phyloP scores from a whole-genome alignment of 345 rosid species.

The Citrus cavaleriei region DNA sequence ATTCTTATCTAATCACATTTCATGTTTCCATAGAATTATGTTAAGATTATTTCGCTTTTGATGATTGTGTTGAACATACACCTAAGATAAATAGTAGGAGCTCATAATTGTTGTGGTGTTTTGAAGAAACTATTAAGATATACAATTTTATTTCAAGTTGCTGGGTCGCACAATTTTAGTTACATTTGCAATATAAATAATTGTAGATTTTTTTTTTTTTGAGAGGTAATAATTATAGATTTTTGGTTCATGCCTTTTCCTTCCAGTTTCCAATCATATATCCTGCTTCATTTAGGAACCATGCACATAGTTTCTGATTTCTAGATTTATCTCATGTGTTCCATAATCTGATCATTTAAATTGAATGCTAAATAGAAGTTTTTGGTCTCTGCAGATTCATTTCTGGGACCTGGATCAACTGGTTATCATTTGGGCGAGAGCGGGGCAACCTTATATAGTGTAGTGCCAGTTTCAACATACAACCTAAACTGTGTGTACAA shows the following conservation, averaged over 20 bases:
- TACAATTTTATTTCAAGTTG: neutral
- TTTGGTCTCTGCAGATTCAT: conserved; percentile 2
- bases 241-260: neutral
- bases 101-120: neutral
- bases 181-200: neutral
- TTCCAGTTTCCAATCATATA: neutral
- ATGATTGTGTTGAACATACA: neutral
- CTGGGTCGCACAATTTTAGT: neutral
- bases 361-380: neutral
- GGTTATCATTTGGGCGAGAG: neutral
- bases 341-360: neutral
- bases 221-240: too few relatives aligned
- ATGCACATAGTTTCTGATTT: neutral
- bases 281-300: neutral
- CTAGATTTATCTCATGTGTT: neutral
- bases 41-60: neutral
- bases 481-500: neutral
- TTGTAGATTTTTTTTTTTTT: neutral
- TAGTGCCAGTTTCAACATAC: neutral
- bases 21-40: neutral
- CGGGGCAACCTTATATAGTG: neutral
- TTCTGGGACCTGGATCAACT: neutral
- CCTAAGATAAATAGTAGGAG: too few relatives aligned
- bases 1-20: too few relatives aligned
- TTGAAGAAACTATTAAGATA: neutral